These are phyloP conservation scores for Globisporangium orthogonon DNA, from an alignment of 352 stramenopile genomes.

Conservation along the genomic window DNA sequence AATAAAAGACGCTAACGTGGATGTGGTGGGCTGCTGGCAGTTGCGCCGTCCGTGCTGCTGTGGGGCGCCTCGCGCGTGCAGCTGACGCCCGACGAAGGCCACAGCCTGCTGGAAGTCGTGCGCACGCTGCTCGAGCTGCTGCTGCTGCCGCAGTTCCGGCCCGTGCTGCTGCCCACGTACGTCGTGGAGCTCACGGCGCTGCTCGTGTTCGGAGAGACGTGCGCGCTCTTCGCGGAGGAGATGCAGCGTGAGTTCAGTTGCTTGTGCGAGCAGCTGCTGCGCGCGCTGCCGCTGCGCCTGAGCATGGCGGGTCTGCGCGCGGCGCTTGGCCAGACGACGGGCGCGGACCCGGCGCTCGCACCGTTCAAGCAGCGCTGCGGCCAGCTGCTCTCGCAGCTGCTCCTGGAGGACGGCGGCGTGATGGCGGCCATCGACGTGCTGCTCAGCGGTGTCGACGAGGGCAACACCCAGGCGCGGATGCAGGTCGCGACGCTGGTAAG, in stretches of 20 bases:
- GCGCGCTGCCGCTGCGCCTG: slow-evolving; percentile 51
- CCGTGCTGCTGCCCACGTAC: slow-evolving; percentile 78
- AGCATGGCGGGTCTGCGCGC: slow-evolving; percentile 72
- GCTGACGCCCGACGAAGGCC: slow-evolving; percentile 10
- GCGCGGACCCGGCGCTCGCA: slow-evolving; percentile 9
- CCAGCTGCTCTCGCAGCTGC: slow-evolving; percentile 41
- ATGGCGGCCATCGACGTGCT: slow-evolving; percentile 81
- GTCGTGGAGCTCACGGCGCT: slow-evolving; percentile 63
- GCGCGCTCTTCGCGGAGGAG: slow-evolving; percentile 3
- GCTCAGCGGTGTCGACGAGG: slow-evolving; percentile 63
- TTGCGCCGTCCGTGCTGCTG: slow-evolving; percentile 46
- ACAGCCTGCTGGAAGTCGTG: slow-evolving; percentile 35
- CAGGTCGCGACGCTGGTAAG: slow-evolving; percentile 66
- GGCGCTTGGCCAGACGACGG: slow-evolving; percentile 40
- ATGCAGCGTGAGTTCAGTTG: slow-evolving; percentile 29
- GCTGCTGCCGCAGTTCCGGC: slow-evolving; percentile 64
- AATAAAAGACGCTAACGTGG: neutral
- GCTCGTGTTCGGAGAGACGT: slow-evolving; percentile 46
- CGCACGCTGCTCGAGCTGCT: slow-evolving; percentile 53
- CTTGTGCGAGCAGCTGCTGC: slow-evolving; percentile 34
- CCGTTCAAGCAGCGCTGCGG: slow-evolving; percentile 66
- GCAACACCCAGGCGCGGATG: slow-evolving; percentile 80
- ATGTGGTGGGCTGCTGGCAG: slow-evolving; percentile 12
- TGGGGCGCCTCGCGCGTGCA: slow-evolving; percentile 19
- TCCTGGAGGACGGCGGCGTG: slow-evolving; percentile 71